Conservation (phyloP, 2,329 filamentous ascomycete species). For the Pseudogymnoascus sp. region DNA sequence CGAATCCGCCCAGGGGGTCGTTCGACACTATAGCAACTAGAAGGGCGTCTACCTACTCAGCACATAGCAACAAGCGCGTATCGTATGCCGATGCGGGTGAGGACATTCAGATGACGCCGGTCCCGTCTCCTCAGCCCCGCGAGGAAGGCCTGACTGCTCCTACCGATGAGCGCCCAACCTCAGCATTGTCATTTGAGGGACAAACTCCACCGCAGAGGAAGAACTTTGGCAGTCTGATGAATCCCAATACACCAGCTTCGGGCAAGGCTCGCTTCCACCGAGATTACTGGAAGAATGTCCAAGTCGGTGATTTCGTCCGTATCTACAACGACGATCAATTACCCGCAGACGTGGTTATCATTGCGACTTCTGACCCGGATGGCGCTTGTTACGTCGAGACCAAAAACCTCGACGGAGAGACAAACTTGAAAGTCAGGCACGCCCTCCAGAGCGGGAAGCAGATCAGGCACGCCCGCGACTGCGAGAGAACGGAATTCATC, state of each 20-base stretch:
- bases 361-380: conserved; percentile 88
- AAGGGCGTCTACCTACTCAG: conserved; percentile 31
- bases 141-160: conserved; percentile 21
- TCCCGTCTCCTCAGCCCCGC: conserved; percentile 68
- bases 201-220: background rate
- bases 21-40: conserved; percentile 51
- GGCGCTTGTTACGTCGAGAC: conserved; percentile 97
- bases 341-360: conserved; percentile 83
- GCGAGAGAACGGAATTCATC: conserved; percentile 79
- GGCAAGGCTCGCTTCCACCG: conserved; percentile 81
- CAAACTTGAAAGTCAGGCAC: conserved; percentile 90
- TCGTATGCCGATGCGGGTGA: conserved; percentile 50
- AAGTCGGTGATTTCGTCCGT: conserved; percentile 92
- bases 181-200: background rate
- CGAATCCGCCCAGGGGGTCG: conserved; percentile 37
- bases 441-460: conserved; percentile 76
- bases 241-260: conserved; percentile 55
- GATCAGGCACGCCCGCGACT: conserved; percentile 83
- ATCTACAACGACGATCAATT: conserved; percentile 95
- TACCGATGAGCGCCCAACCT: background rate
- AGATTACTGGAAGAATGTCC: conserved; percentile 89
- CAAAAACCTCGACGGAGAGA: conserved; percentile 96
- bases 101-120: conserved; percentile 92
- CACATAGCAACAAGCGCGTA: conserved; percentile 25
- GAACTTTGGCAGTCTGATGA: conserved; percentile 46